Base-by-base conservation (phyloP, 73 alveolate genomes). In the Paramecium octaurelia region DNA sequence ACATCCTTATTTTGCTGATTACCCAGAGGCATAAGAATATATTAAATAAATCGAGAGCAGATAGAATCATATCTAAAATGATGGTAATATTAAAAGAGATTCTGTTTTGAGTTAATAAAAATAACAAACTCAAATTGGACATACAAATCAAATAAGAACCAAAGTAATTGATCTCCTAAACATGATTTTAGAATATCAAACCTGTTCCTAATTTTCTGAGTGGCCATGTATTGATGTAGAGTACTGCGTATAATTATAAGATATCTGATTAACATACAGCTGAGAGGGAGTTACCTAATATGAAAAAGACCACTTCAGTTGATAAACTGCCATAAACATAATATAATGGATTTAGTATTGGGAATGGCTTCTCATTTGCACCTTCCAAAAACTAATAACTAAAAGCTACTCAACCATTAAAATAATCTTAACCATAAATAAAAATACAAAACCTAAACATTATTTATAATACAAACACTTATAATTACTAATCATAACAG, bases 1-100 rank as follows among this genome's bases (percentile, higher is more conserved):
- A 44, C 98, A 96, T 92, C 98, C 98, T 3, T 97, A 92, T 86
- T 96, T 97, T 76, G 96, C 95, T 60, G 96, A 92, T 46, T 57
- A 84, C 5, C 58, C 93, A 27, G 95, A 93, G 20, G 88, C 88
- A 23, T 12, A 58, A 24, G 93, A 88, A 43, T 76, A 36, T 31
- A 50, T 64, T 16, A 64, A 88, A 64, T 93, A 57, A 88, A 38
- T 88, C 23, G 91, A 80, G 24, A 35, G 68, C 38, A 14, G 88
- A 75, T 18, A 75, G 11, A 29, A 35, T 75, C n/a, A 24, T 16
- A 27, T 42, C 11, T 18, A 29, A 75, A 11, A 4, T 31, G 84
- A 64, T 10, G 44, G 12, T 0, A 64, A 64, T 18, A 27, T 27
- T 9, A 64, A 73, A 73, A 73, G 87, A 34, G 87, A 27, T 44